Conservation (phyloP, 495 filamentous ascomycete genomes). For the Trichoderma virens region DNA sequence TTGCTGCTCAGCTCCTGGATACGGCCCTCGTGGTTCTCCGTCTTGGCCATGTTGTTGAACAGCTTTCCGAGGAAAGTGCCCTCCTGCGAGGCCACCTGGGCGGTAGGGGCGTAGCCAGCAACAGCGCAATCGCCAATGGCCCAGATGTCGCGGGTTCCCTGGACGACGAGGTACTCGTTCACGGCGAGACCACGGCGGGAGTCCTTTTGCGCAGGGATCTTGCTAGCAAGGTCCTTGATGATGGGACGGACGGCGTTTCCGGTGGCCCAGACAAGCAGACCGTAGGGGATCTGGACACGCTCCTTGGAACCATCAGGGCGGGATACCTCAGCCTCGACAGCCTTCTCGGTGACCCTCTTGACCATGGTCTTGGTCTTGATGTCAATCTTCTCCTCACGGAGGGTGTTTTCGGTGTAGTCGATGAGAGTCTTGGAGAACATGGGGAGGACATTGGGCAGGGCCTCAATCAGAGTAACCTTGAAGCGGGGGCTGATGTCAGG, state of each 20-base stretch:
- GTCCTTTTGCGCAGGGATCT: constrained; percentile 90
- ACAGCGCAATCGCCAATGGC: constrained; percentile 74
- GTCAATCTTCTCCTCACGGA: constrained; percentile 95
- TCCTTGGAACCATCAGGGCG: constrained; percentile 82
- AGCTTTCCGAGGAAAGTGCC: constrained; percentile 90
- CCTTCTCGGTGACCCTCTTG: constrained; percentile 91
- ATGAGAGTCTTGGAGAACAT: constrained; percentile 99
- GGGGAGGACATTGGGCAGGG: constrained; percentile 93
- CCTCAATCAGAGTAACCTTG: constrained; percentile 94
- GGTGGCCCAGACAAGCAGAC: constrained; percentile 95
- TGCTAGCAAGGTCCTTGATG: constrained; percentile 80
- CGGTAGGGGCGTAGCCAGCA: constrained; percentile 95
- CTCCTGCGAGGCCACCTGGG: constrained; percentile 94
- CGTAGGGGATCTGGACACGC: constrained; percentile 78
- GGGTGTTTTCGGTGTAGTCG: constrained; percentile 97
- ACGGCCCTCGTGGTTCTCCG: constrained; percentile 66
- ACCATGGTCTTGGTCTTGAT: constrained; percentile 99
- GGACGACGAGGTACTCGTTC: constrained; percentile 97
- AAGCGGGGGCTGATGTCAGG: constrained; percentile 91
- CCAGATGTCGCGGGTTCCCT: constrained; percentile 95
- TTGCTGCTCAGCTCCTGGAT: constrained; percentile 51
- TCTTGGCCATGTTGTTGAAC: constrained; percentile 97
- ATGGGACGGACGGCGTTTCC: constrained; percentile 89
- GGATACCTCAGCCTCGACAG: constrained; percentile 82
- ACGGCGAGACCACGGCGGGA: constrained; percentile 91